Percentiles rank a stretch among this genome's conserved stretches.
Evolutionary conservation across 345 rosid species (phyloP).

Genomic region (Pistacia atlantica): DNA sequence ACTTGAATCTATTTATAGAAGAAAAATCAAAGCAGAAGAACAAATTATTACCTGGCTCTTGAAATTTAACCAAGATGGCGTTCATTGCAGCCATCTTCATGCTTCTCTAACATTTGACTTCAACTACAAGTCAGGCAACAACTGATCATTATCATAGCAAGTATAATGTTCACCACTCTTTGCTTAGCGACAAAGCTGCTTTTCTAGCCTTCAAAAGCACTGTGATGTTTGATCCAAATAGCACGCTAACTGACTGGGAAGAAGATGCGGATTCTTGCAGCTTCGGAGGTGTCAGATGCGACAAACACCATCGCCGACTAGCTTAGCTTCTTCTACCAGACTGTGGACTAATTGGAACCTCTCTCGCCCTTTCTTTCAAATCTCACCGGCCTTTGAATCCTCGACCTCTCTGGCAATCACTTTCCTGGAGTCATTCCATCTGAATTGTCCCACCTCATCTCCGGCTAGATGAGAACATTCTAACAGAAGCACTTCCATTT

Average conservation of each 20-base stretch:
- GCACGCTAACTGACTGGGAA: slow-evolving; percentile 43
- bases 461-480: slow-evolving; percentile 25
- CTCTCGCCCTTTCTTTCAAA: slow-evolving; percentile 49
- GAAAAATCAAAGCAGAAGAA: too few species aligned
- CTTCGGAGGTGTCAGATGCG: slow-evolving; percentile 44
- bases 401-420: slow-evolving; percentile 36
- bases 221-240: slow-evolving; percentile 31
- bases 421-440: slow-evolving; percentile 45
- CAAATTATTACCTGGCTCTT: too few species aligned
- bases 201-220: slow-evolving; percentile 47
- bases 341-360: slow-evolving; percentile 28
- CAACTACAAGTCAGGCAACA: slow-evolving; percentile 9
- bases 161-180: slow-evolving; percentile 29
- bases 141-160: slow-evolving; percentile 12
- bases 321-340: slow-evolving; percentile 25
- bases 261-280: slow-evolving; percentile 41
- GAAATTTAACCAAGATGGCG: slow-evolving; percentile 17
- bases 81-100: slow-evolving; percentile 21
- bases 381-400: slow-evolving; percentile 41
- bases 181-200: slow-evolving; percentile 42
- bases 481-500: slow-evolving; percentile 40
- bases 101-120: slow-evolving; percentile 28
- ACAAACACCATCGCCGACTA: slow-evolving; percentile 32
- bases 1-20: too few species aligned
- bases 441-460: slow-evolving; percentile 27